phyloP scores from a whole-genome alignment of 306 rosid species.

The Cucurbita argyrosperma region DNA sequence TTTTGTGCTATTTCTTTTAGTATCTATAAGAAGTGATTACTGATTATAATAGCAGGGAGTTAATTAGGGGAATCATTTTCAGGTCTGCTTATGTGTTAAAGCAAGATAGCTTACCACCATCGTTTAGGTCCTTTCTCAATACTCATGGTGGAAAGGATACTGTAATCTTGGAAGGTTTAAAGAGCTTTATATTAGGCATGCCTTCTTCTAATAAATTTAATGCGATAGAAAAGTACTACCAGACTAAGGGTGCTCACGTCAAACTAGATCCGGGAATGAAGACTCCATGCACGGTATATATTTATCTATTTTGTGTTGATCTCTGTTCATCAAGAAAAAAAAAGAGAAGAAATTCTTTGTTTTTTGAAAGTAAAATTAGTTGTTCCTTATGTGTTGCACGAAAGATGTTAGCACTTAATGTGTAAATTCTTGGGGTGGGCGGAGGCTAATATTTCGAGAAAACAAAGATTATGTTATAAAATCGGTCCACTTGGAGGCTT shows the following conservation, averaged over 20 bases:
- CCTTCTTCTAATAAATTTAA: constrained; percentile 45
- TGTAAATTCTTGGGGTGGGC: background rate
- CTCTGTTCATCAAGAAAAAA: background rate
- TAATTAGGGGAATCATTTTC: constrained; percentile 14
- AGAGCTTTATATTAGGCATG: constrained; percentile 57
- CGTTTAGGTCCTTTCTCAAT: constrained; percentile 88
- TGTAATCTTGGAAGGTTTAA: constrained; percentile 56
- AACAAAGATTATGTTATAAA: background rate
- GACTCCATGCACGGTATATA: constrained; percentile 83
- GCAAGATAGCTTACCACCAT: constrained; percentile 88
- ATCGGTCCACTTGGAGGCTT: background rate
- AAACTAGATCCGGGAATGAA: constrained; percentile 61
- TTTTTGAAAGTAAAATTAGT: background rate
- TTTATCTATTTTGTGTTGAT: background rate
- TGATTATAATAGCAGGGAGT: background rate
- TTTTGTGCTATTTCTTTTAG: background rate
- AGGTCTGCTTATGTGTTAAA: constrained; percentile 91
- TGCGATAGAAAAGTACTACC: constrained; percentile 53
- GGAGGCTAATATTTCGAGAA: background rate
- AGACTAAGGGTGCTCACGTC: constrained; percentile 34
- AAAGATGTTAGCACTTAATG: background rate
- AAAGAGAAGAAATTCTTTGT: background rate
- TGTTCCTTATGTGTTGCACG: background rate
- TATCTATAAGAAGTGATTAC: background rate
- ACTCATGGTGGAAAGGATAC: constrained; percentile 87